phyloP scores from a whole-genome alignment of 2,329 filamentous ascomycete genomes.

The Bipolaris zeicola region DNA sequence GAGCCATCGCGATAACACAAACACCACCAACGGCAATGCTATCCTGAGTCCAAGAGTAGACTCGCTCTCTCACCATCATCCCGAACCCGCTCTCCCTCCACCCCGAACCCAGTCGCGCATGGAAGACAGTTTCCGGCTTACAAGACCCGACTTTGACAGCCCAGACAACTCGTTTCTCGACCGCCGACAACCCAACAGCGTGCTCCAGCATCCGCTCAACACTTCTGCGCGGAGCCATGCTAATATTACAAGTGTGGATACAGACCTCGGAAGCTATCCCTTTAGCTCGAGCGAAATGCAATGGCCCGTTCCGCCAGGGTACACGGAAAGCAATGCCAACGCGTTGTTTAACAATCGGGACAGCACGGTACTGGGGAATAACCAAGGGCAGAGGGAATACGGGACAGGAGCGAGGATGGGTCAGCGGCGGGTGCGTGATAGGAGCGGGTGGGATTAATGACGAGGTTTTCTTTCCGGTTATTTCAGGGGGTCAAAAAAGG shows the following conservation, averaged over 20 bases:
- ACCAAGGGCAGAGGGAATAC: background rate
- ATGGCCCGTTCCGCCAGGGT: slow-evolving; percentile 28
- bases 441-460: slow-evolving; percentile 11
- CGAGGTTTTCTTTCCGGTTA: background rate
- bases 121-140: slow-evolving; percentile 8
- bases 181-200: background rate
- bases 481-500: background rate
- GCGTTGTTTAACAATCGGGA: slow-evolving; percentile 8
- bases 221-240: slow-evolving; percentile 10
- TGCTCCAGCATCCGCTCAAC: slow-evolving; percentile 7
- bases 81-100: background rate
- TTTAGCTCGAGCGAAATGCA: slow-evolving; percentile 23
- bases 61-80: slow-evolving; percentile 9
- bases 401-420: slow-evolving; percentile 4
- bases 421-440: slow-evolving; percentile 16
- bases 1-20: slow-evolving; percentile 1
- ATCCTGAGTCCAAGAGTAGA: slow-evolving; percentile 7
- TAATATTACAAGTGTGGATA: slow-evolving; percentile 13
- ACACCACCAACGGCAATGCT: background rate
- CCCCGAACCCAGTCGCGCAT: slow-evolving; percentile 7
- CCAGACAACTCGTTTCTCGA: background rate
- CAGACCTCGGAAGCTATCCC: slow-evolving; percentile 22
- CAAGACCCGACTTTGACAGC: slow-evolving; percentile 8
- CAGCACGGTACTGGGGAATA: slow-evolving; percentile 11
- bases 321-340: slow-evolving; percentile 16